phyloP scores from a whole-genome alignment of 495 filamentous ascomycete species.

The Xylaria telfairii region DNA sequence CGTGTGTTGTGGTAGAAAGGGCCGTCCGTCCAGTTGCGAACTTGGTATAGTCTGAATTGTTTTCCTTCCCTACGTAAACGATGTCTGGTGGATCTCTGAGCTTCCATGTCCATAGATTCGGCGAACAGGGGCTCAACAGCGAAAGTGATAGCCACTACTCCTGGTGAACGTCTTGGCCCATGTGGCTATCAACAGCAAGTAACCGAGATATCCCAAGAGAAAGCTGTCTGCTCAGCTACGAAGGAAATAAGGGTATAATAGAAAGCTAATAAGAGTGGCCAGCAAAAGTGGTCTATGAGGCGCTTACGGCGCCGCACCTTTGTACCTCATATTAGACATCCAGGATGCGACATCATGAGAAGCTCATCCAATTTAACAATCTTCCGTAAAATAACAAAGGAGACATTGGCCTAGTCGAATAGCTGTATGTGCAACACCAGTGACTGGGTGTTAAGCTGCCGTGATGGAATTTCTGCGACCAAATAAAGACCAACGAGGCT shows the following conservation, averaged over 20 bases:
- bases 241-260: not conserved
- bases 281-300: not conserved
- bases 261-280: not conserved
- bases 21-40: not conserved
- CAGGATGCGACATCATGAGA: not conserved
- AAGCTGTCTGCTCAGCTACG: not conserved
- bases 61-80: not conserved
- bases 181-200: not conserved
- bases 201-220: not conserved
- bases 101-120: not conserved
- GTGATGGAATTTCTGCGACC: constrained; percentile 16
- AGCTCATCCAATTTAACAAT: not conserved
- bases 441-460: not conserved
- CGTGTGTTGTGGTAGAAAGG: not conserved
- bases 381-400: constrained; percentile 1
- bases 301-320: not conserved
- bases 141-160: not conserved
- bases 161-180: constrained; percentile 1
- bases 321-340: not conserved
- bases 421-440: not conserved
- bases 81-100: not conserved
- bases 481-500: constrained; percentile 25
- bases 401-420: not conserved
- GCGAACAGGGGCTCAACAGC: not conserved
- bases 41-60: not conserved